phyloP scores from a whole-genome alignment of 2,329 filamentous ascomycete genomes.

The Colletotrichum theobromicola region DNA sequence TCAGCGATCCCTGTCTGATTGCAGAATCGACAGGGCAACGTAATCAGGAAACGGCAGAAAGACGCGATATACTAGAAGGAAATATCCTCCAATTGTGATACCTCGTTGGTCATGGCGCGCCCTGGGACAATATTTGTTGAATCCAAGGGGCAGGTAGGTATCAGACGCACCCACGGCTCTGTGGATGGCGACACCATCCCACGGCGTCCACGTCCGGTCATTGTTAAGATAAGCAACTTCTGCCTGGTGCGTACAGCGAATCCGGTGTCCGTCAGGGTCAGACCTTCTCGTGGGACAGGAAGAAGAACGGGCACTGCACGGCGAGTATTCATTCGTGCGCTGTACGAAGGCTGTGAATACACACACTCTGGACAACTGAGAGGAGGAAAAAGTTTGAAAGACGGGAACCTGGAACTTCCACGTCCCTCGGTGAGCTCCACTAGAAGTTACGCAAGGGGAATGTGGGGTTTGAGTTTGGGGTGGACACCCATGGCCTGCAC shows the following conservation, averaged over 20 bases:
- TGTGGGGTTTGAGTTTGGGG: constrained; percentile 2
- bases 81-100: neutral
- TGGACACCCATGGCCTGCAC: neutral
- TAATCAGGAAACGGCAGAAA: neutral
- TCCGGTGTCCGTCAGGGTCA: neutral
- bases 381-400: neutral
- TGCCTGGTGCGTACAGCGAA: neutral
- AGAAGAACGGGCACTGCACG: neutral
- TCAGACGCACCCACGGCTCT: neutral
- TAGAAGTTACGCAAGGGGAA: constrained; percentile 2
- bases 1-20: constrained; percentile 10
- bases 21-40: neutral
- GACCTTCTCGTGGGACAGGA: neutral
- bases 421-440: neutral
- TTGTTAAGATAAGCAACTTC: neutral
- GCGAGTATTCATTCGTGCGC: neutral
- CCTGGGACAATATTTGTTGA: neutral
- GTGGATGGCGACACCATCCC: neutral
- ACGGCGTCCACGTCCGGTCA: neutral
- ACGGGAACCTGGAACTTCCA: neutral
- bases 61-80: neutral
- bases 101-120: neutral
- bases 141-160: neutral
- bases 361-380: neutral
- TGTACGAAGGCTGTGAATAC: neutral